phyloP scores from a whole-genome alignment of 1,284 basidiomycete species.

The Cryptococcus floricola region DNA sequence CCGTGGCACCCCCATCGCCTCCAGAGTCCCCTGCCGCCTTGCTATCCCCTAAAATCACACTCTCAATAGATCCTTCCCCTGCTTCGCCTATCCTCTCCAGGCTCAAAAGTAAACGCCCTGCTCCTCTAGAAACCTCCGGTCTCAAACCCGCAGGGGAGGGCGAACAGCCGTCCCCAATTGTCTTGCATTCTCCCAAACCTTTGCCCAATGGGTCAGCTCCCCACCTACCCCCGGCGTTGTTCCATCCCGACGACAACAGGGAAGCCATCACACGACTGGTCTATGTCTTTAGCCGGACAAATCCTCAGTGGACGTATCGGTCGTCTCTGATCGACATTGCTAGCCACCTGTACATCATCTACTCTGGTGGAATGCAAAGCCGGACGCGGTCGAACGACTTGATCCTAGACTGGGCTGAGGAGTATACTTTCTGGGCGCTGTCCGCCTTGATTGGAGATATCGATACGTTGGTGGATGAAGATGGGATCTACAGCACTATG shows the following conservation, averaged over 20 bases:
- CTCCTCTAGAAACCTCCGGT: constrained; percentile 4
- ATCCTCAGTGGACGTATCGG: constrained; percentile 41
- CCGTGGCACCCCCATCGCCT: background rate
- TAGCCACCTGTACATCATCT: constrained; percentile 45
- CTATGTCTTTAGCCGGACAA: constrained; percentile 38
- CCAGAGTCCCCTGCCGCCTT: background rate
- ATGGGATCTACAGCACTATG: constrained; percentile 10
- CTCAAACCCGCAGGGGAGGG: constrained; percentile 2
- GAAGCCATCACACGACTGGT: constrained; percentile 47
- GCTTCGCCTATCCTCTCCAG: constrained; percentile 6
- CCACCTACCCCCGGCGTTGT: constrained; percentile 14
- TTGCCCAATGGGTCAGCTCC: constrained; percentile 10
- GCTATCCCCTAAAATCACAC: constrained; percentile 28
- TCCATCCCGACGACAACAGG: constrained; percentile 37
- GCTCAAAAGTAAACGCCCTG: constrained; percentile 2
- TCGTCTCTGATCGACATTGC: constrained; percentile 43
- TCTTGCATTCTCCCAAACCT: constrained; percentile 32
- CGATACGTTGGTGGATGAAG: constrained; percentile 18
- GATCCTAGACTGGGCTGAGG: constrained; percentile 29
- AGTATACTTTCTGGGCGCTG: constrained; percentile 45
- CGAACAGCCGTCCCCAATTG: constrained; percentile 30
- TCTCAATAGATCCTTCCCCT: constrained; percentile 19
- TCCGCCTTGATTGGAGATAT: constrained; percentile 35
- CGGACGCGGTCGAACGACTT: too few relatives aligned
- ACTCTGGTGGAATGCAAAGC: constrained; percentile 11